Evolutionary conservation across 257 asterid genomes (phyloP).

Genomic region (Leonotis leonurus): DNA sequence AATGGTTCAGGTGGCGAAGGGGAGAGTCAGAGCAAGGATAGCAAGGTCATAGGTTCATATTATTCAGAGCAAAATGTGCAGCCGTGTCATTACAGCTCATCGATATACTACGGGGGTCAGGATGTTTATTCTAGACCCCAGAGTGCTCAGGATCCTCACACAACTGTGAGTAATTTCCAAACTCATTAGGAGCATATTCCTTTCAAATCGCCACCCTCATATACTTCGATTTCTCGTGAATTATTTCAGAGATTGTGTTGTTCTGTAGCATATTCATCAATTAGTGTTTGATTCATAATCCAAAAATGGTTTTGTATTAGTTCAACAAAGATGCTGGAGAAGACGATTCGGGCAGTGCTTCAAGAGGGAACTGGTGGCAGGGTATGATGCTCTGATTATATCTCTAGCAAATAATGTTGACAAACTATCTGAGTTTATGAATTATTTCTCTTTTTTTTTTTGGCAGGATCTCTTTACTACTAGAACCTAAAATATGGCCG

Average conservation of each 20-base stretch:
- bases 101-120: constrained; percentile 87
- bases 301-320: too few relatives aligned
- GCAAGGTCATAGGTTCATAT: constrained; percentile 33
- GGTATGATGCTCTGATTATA: too few relatives aligned
- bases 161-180: constrained; percentile 48
- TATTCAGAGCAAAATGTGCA: constrained; percentile 45
- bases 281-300: too few relatives aligned
- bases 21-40: constrained; percentile 24
- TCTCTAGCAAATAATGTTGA: too few relatives aligned
- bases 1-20: constrained; percentile 24
- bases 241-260: background rate
- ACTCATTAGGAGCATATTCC: too few relatives aligned
- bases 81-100: constrained; percentile 77
- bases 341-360: constrained; percentile 64
- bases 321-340: constrained; percentile 51
- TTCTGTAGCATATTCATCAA: too few relatives aligned
- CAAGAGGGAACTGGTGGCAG: constrained; percentile 95
- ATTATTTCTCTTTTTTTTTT: background rate
- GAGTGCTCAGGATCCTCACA: constrained; percentile 36
- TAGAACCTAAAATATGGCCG: constrained; percentile 29
- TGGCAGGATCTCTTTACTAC: constrained; percentile 78
- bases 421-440: background rate
- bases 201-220: too few relatives aligned
- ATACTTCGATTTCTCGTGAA: too few relatives aligned
- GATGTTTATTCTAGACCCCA: constrained; percentile 62